phyloP scores from a whole-genome alignment of 2,329 filamentous ascomycete species.

The Talaromyces pinophilus region DNA sequence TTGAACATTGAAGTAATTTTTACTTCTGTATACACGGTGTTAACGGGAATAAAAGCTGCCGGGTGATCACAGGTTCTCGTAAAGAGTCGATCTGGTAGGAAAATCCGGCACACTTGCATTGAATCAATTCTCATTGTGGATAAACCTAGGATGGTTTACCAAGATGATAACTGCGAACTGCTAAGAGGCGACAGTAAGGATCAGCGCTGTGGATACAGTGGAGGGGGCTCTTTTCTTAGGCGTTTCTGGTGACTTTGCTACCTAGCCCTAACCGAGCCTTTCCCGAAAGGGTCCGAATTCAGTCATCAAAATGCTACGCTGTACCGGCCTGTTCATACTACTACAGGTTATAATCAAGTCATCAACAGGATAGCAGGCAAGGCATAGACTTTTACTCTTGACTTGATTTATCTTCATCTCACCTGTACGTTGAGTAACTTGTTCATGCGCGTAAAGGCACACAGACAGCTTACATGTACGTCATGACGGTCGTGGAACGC shows the following conservation, averaged over 20 bases:
- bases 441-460: background rate
- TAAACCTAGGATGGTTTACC: background rate
- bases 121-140: too few relatives aligned
- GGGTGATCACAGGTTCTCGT: background rate
- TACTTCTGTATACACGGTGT: background rate
- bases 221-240: background rate
- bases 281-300: background rate
- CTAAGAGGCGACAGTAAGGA: background rate
- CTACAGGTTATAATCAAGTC: background rate
- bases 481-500: background rate
- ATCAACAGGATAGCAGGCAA: background rate
- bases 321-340: background rate
- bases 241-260: background rate
- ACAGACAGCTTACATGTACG: background rate
- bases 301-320: slow-evolving; percentile 5
- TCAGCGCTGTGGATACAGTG: background rate
- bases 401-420: background rate
- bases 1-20: background rate
- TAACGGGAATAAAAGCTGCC: background rate
- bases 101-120: background rate
- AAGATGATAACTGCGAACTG: background rate
- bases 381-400: background rate
- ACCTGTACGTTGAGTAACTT: background rate
- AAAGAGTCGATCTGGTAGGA: background rate
- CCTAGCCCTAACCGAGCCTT: slow-evolving; percentile 3